Percentiles rank a stretch among this genome's conserved stretches.
These are phyloP conservation scores for Ambrosiella beaveri DNA, from an alignment of 2,329 filamentous ascomycete species.

Conservation along the genomic window DNA sequence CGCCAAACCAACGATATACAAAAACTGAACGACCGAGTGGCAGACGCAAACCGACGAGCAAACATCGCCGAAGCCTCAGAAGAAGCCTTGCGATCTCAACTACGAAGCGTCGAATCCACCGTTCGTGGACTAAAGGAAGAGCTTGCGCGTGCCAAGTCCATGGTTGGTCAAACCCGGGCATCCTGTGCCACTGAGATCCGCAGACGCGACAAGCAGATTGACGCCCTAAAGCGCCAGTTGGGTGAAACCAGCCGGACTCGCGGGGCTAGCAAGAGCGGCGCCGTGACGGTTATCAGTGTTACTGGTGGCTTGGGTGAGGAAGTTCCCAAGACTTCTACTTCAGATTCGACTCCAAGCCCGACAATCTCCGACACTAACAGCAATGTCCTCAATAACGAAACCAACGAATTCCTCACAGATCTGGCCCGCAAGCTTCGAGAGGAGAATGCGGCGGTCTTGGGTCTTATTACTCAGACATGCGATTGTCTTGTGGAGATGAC, in stretches of 20 bases:
- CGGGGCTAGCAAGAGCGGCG: slow-evolving; percentile 36
- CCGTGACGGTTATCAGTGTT: slow-evolving; percentile 39
- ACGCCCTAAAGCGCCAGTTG: slow-evolving; percentile 74
- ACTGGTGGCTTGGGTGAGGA: slow-evolving; percentile 36
- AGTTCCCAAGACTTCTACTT: slow-evolving; percentile 19
- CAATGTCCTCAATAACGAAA: slow-evolving; percentile 63
- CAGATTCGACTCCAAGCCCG: slow-evolving; percentile 25
- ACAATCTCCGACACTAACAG: neutral
- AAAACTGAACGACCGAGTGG: slow-evolving; percentile 35
- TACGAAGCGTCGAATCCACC: slow-evolving; percentile 56
- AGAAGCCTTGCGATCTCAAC: slow-evolving; percentile 47
- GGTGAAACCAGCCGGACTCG: slow-evolving; percentile 49
- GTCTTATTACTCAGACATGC: slow-evolving; percentile 53
- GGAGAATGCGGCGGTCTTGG: slow-evolving; percentile 73
- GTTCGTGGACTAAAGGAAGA: slow-evolving; percentile 72
- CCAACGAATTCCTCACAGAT: slow-evolving; percentile 76
- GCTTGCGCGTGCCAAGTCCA: slow-evolving; percentile 56
- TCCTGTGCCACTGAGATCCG: slow-evolving; percentile 83
- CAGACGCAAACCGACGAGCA: slow-evolving; percentile 37
- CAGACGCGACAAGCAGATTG: slow-evolving; percentile 76
- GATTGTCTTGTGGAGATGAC: slow-evolving; percentile 54
- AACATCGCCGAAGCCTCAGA: slow-evolving; percentile 52
- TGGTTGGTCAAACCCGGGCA: slow-evolving; percentile 66
- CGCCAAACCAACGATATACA: slow-evolving; percentile 55
- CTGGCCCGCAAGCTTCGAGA: slow-evolving; percentile 70